These are phyloP conservation scores for Biscogniauxia marginata DNA, from an alignment of 2,329 filamentous ascomycete genomes.

Conservation along the genomic window DNA sequence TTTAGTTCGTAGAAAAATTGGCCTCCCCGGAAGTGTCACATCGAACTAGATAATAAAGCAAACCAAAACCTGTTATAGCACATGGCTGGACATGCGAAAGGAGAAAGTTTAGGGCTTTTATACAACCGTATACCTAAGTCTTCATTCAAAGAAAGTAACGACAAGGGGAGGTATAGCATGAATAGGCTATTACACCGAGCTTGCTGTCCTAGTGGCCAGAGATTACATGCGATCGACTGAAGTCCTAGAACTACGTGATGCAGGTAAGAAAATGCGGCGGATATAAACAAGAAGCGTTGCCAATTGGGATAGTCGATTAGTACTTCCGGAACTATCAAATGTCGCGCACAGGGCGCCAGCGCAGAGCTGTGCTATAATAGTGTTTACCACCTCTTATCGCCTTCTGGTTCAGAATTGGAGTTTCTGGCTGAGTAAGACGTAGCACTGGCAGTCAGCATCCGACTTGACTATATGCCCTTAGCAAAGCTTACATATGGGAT, in stretches of 20 bases:
- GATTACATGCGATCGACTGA: not conserved
- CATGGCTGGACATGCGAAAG: no score
- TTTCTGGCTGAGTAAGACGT: not conserved
- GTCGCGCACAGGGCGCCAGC: not conserved
- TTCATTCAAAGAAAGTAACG: no score
- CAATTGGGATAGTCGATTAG: not conserved
- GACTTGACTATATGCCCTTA: not conserved
- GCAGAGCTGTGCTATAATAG: not conserved
- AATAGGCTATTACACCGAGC: no score
- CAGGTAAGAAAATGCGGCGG: not conserved
- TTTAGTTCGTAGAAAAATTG: not conserved
- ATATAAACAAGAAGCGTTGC: not conserved
- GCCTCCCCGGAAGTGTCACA: not conserved
- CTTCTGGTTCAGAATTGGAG: not conserved
- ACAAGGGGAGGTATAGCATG: no score
- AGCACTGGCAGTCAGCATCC: no score
- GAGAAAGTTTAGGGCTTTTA: no score
- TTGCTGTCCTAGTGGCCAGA: not conserved
- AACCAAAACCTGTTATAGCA: no score
- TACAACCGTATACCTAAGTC: no score
- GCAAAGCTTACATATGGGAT: not conserved
- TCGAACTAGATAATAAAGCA: no score
- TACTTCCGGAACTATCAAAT: not conserved
- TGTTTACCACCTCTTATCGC: not conserved
- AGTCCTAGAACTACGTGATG: not conserved